Percentiles rank a stretch among this genome's conserved stretches.
These are phyloP conservation scores for Pyricularia grisea DNA, from an alignment of 2,329 filamentous ascomycete species.

Conservation along the genomic window DNA sequence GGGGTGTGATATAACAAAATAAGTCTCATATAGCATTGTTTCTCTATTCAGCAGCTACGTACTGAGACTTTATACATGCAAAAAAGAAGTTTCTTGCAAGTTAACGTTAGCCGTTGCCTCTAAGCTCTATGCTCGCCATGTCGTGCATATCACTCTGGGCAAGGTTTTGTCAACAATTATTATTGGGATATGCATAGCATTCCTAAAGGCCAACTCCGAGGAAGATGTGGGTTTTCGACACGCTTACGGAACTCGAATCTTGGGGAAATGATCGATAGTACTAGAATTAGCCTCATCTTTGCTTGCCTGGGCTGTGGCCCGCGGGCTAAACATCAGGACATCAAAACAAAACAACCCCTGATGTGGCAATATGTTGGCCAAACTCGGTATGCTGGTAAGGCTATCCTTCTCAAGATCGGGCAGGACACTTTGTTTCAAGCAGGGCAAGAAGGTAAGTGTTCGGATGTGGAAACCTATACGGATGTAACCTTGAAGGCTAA, in stretches of 20 bases:
- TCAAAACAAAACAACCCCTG: background rate
- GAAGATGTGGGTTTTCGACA: background rate
- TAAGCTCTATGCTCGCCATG: background rate
- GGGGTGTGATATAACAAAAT: background rate
- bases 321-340: background rate
- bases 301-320: background rate
- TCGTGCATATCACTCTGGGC: background rate
- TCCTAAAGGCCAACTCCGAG: background rate
- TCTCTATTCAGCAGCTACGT: too few species aligned
- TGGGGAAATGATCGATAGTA: background rate
- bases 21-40: background rate
- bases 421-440: background rate
- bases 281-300: background rate
- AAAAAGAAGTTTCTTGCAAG: background rate
- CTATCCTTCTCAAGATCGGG: background rate
- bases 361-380: background rate
- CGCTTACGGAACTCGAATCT: background rate
- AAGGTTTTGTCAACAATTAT: background rate
- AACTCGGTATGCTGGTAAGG: background rate
- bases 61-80: background rate
- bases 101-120: background rate
- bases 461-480: background rate
- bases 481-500: background rate
- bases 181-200: background rate
- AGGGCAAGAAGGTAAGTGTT: background rate